Percentiles rank a stretch among this genome's conserved stretches.
Evolutionary conservation across 2,329 filamentous ascomycete genomes (phyloP).

Genomic region (Dendryphion nanum): DNA sequence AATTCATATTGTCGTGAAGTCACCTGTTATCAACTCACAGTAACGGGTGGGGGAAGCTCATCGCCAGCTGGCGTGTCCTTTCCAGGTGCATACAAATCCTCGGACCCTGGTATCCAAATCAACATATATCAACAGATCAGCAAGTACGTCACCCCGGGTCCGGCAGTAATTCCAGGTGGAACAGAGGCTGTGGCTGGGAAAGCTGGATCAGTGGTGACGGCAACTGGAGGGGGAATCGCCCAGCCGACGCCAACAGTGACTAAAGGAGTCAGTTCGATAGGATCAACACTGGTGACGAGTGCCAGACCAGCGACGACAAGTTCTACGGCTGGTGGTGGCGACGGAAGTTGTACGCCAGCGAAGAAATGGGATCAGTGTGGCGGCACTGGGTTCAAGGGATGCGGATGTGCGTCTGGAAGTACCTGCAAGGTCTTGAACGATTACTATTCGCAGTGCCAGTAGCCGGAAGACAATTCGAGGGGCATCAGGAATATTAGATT

Average conservation of each 20-base stretch:
- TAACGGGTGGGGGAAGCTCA: slow-evolving; percentile 55
- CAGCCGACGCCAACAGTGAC: slow-evolving; percentile 13
- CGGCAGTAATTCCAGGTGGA: slow-evolving; percentile 36
- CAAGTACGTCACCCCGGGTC: slow-evolving; percentile 54
- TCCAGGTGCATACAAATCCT: slow-evolving; percentile 56
- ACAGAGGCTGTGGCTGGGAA: slow-evolving; percentile 27
- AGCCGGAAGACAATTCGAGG: too few relatives aligned
- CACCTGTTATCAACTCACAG: slow-evolving; percentile 57
- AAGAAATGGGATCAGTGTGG: slow-evolving; percentile 33
- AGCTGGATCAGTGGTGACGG: slow-evolving; percentile 20
- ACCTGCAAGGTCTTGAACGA: slow-evolving; percentile 19
- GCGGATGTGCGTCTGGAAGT: slow-evolving; percentile 20
- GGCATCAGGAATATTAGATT: too few relatives aligned
- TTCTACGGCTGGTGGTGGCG: slow-evolving; percentile 1
- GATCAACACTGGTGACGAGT: slow-evolving; percentile 9
- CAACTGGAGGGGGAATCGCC: slow-evolving; percentile 16
- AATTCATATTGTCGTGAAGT: neutral
- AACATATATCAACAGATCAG: slow-evolving; percentile 56
- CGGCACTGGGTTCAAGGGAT: slow-evolving; percentile 26
- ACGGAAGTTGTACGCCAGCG: slow-evolving; percentile 14
- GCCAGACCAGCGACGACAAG: slow-evolving; percentile 13
- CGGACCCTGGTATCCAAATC: slow-evolving; percentile 59
- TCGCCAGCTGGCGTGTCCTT: slow-evolving; percentile 47
- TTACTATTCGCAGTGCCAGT: slow-evolving; percentile 32
- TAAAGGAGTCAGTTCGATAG: slow-evolving; percentile 1